Evolutionary conservation across 2,329 filamentous ascomycete species (phyloP).

Genomic region (Simplicillium sp.): DNA sequence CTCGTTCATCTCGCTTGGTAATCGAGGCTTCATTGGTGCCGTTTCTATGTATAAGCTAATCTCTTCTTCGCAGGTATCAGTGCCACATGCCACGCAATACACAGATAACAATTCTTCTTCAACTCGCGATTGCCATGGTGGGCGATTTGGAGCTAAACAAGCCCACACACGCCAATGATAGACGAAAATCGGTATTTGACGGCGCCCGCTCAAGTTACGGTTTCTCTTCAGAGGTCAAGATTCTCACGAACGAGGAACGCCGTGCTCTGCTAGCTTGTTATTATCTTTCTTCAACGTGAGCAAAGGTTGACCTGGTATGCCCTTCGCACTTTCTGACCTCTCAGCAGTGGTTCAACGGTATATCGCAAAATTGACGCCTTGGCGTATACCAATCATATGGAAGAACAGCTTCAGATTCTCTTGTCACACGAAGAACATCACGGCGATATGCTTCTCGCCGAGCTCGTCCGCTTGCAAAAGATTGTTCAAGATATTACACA

Average conservation of each 20-base stretch:
- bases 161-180: slow-evolving; percentile 2
- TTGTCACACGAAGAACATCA: background rate
- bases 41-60: background rate
- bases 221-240: slow-evolving; percentile 1
- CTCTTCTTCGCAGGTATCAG: slow-evolving; percentile 1
- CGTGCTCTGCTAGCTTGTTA: slow-evolving; percentile 3
- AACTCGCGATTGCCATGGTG: slow-evolving; percentile 2
- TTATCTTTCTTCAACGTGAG: slow-evolving; percentile 5
- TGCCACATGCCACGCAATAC: slow-evolving; percentile 4
- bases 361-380: slow-evolving; percentile 4
- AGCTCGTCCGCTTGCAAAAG: slow-evolving; percentile 1
- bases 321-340: background rate
- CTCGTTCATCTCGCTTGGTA: slow-evolving; percentile 4
- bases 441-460: background rate
- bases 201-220: slow-evolving; percentile 1
- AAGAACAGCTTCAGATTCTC: background rate
- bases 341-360: background rate
- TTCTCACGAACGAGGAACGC: slow-evolving; percentile 2
- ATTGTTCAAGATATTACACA: slow-evolving; percentile 4
- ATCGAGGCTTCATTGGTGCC: background rate
- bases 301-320: background rate
- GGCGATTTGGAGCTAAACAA: slow-evolving; percentile 5
- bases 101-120: slow-evolving; percentile 4
- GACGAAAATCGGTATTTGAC: slow-evolving; percentile 3
- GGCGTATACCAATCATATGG: slow-evolving; percentile 1